These are phyloP conservation scores for Mucor indicus DNA, from an alignment of 371 early-diverging fungal species.

Conservation along the genomic window DNA sequence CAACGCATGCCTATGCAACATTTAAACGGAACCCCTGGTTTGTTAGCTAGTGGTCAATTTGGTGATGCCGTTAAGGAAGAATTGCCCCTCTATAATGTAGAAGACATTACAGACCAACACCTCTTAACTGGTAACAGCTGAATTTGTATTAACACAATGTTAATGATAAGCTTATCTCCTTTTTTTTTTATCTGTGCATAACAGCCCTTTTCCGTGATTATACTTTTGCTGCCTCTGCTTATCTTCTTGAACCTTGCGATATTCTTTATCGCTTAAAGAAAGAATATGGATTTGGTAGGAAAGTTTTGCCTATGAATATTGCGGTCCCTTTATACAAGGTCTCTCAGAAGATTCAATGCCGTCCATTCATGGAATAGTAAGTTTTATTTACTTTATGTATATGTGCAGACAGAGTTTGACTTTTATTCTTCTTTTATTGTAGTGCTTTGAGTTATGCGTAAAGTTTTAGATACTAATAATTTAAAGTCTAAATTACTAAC, in stretches of 20 bases:
- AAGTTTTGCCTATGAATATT: constrained; percentile 70
- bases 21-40: constrained; percentile 67
- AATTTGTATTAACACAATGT: no score
- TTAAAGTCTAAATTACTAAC: neutral
- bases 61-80: constrained; percentile 73
- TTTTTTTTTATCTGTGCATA: neutral
- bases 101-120: constrained; percentile 61
- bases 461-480: neutral
- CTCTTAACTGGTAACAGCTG: constrained; percentile 62
- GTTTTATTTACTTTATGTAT: constrained; percentile 31
- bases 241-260: constrained; percentile 88
- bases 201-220: constrained; percentile 83
- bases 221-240: constrained; percentile 83
- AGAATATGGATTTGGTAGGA: constrained; percentile 79
- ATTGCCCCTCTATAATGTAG: constrained; percentile 74
- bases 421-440: neutral
- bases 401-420: neutral
- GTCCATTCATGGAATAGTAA: constrained; percentile 87
- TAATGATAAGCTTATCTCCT: neutral
- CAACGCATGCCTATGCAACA: constrained; percentile 75
- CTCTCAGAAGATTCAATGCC: constrained; percentile 68
- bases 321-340: constrained; percentile 78
- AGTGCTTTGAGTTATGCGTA: constrained; percentile 45
- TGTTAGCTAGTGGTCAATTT: constrained; percentile 74
- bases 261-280: constrained; percentile 62